Conservation (phyloP, 805 yeast species). For the Kuraishia molischiana region DNA sequence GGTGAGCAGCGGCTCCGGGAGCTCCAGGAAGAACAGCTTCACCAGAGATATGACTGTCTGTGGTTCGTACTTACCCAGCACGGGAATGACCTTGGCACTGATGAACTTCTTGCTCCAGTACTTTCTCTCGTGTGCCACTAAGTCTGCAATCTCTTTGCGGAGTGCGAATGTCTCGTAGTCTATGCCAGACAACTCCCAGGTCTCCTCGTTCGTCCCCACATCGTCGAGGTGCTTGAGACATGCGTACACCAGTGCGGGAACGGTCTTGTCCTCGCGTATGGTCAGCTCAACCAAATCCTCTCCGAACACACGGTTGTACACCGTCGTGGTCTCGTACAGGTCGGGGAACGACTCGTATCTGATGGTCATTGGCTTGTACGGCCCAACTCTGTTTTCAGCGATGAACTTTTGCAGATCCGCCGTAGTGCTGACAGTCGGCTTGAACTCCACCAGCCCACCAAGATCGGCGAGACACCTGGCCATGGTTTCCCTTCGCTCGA, state of each 20-base stretch:
- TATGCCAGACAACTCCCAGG: neutral
- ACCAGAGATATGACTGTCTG: constrained; percentile 49
- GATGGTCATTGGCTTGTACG: neutral
- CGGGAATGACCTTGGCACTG: constrained; percentile 14
- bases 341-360: neutral
- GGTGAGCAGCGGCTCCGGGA: constrained; percentile 62
- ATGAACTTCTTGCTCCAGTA: constrained; percentile 31
- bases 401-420: neutral
- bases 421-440: neutral
- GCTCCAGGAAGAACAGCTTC: constrained; percentile 65
- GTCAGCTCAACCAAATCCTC: neutral
- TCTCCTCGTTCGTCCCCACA: neutral
- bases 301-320: neutral
- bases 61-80: neutral
- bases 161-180: neutral
- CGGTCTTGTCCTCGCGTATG: neutral
- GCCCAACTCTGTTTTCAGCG: neutral
- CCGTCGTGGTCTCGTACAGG: neutral
- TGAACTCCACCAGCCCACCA: neutral
- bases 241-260: neutral
- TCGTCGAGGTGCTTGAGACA: neutral
- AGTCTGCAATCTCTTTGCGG: constrained; percentile 12
- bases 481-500: neutral
- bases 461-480: neutral
- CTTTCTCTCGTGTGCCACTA: constrained; percentile 7